Conservation (phyloP, 2,329 filamentous ascomycete species). For the Teratosphaeria epicoccoides region DNA sequence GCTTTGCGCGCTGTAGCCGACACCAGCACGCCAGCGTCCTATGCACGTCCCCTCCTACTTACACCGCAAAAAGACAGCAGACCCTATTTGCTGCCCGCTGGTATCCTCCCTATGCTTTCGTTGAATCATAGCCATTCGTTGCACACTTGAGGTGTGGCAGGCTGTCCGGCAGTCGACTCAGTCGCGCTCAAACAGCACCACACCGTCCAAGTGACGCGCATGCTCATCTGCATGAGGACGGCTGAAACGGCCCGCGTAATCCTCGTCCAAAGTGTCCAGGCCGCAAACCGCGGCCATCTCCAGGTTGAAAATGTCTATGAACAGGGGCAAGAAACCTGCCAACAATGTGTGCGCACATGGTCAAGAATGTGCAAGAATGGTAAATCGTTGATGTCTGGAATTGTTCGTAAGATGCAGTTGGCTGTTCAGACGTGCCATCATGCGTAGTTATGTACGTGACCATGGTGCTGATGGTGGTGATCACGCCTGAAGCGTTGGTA, state of each 20-base stretch:
- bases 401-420: neutral
- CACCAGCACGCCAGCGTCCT: neutral
- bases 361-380: conserved; percentile 1
- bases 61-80: neutral
- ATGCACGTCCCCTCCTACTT: neutral
- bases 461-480: conserved; percentile 12
- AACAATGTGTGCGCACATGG: neutral
- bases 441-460: neutral
- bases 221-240: neutral
- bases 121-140: neutral
- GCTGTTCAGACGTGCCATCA: neutral
- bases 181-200: neutral
- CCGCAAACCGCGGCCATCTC: neutral
- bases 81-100: neutral
- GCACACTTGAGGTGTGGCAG: neutral
- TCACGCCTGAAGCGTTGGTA: conserved; percentile 13
- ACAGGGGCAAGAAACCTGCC: neutral
- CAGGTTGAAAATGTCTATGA: neutral
- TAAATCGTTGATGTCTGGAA: neutral
- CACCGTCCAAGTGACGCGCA: neutral
- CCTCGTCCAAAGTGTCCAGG: neutral
- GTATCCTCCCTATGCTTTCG: neutral
- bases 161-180: neutral
- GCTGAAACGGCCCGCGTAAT: neutral
- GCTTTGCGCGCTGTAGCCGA: neutral